Evolutionary conservation across 2,329 filamentous ascomycete genomes (phyloP), one percentile per base, ranked within the genome.

Genomic region (Incumbomyces lentus): DNA sequence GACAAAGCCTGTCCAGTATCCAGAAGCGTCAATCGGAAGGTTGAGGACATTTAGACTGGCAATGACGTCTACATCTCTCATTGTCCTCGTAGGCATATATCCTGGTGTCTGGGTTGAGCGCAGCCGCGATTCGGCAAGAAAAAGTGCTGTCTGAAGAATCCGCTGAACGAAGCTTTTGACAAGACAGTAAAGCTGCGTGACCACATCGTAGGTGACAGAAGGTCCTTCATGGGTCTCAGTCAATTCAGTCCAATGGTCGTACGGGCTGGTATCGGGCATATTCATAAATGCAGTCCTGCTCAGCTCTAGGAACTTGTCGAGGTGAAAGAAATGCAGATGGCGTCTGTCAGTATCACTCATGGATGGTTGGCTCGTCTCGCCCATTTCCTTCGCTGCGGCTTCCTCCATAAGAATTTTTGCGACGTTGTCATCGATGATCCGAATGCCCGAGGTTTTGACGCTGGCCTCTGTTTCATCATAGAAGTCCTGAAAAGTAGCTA

Each of bases 241-340:
- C 6, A 84, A 56, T 33, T 68, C 70, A 30, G 67, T 69, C 86
- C 85, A 93, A 59, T 86, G 88, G 46, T 77, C 73, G 45, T 79
- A 76, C 11, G 71, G 65, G 35, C 75, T 68, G 2, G 68, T 61
- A 11, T 73, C 72, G 50, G 68, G 69, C 17, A 66, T 56, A 49
- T 89, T 90, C 86, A 93, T 90, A 60, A 90, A 92, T 1, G 89
- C 56, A 1, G 70, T 68, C 38, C 75, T 70, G 0, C 84, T 81
- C 3, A 92, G 68, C 4, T 65, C 63, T 3, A 89, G 63, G 78
- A 83, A 86, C 8, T 65, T 70, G 2, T 66, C 62, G 2, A 81
- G 59, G 37, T 75, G 67, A 38, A 92, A 77, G 0, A 90, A 59
- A 55, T 16, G 56, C 53, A n/a, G 42, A 12, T 6, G 60, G 53